Evolutionary conservation across 2,329 filamentous ascomycete genomes (phyloP).

Genomic region (Arthroderma sp.): DNA sequence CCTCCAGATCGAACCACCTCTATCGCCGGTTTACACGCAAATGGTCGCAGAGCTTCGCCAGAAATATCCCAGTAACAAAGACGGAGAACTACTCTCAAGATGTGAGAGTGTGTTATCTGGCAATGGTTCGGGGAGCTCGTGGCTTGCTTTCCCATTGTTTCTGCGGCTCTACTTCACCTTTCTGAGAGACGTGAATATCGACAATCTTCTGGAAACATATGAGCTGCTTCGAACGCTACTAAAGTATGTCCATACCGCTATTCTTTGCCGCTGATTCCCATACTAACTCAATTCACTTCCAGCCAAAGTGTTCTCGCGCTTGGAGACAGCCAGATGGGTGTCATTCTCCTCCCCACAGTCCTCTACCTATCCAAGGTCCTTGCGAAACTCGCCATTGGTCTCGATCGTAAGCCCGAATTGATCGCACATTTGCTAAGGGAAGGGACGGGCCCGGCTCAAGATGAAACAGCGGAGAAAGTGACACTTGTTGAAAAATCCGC

Average conservation of each 20-base stretch:
- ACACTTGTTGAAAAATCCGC: conserved; percentile 78
- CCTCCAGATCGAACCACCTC: conserved; percentile 61
- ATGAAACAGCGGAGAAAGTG: conserved; percentile 54
- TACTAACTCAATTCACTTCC: background rate
- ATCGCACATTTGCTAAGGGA: conserved; percentile 47
- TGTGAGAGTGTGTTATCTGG: conserved; percentile 51
- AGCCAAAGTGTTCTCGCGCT: conserved; percentile 76
- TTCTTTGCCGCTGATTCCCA: background rate
- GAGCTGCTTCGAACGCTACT: conserved; percentile 59
- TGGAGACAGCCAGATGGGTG: conserved; percentile 63
- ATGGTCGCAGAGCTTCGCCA: conserved; percentile 55
- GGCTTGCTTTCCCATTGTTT: conserved; percentile 66
- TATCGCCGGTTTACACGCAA: conserved; percentile 52
- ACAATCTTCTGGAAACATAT: conserved; percentile 62
- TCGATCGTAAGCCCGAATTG: conserved; percentile 69
- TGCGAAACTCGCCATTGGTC: conserved; percentile 66
- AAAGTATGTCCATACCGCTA: conserved; percentile 43
- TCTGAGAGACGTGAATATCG: conserved; percentile 65
- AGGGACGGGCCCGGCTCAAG: conserved; percentile 34
- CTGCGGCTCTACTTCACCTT: conserved; percentile 71
- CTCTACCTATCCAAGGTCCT: conserved; percentile 70
- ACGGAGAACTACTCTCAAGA: conserved; percentile 41
- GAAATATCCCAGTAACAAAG: conserved; percentile 38
- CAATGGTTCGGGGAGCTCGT: conserved; percentile 52
- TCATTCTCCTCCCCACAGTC: conserved; percentile 69